Percentiles rank a stretch among this genome's conserved stretches.
Evolutionary conservation across 371 early-diverging fungal genomes (phyloP).

Genomic region (Globomyces sp.): DNA sequence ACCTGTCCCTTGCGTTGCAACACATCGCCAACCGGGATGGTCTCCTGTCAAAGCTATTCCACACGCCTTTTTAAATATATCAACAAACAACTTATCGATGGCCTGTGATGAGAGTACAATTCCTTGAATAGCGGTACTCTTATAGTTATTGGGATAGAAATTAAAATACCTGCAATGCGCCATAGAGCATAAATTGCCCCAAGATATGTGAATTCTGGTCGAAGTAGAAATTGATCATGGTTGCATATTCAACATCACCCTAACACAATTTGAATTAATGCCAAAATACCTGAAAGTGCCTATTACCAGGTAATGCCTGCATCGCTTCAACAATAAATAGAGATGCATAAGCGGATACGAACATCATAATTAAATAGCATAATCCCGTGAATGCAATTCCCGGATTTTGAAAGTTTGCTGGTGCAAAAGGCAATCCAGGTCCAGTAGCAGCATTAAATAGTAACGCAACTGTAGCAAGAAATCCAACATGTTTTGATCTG

Average conservation of each 20-base stretch:
- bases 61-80: slow-evolving; percentile 19
- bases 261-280: slow-evolving; percentile 58
- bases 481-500: slow-evolving; percentile 13
- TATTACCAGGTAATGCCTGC: slow-evolving; percentile 73
- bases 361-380: slow-evolving; percentile 10
- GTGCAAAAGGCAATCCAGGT: slow-evolving; percentile 19
- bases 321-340: slow-evolving; percentile 71
- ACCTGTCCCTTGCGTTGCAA: neutral
- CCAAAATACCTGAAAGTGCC: slow-evolving; percentile 35
- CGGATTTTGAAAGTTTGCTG: slow-evolving; percentile 14
- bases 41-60: slow-evolving; percentile 18
- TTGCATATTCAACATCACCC: slow-evolving; percentile 40
- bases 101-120: slow-evolving; percentile 26
- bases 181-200: slow-evolving; percentile 33
- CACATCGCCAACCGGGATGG: slow-evolving; percentile 3
- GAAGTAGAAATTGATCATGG: slow-evolving; percentile 42
- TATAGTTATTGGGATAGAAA: no score
- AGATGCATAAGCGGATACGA: slow-evolving; percentile 28
- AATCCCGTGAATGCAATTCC: neutral
- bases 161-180: slow-evolving; percentile 20
- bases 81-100: slow-evolving; percentile 25
- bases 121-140: slow-evolving; percentile 25
- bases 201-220: slow-evolving; percentile 22
- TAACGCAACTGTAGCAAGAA: slow-evolving; percentile 37
- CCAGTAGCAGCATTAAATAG: slow-evolving; percentile 50